These are phyloP conservation scores for Alternaria panax DNA, from an alignment of 2,329 filamentous ascomycete species.

Conservation along the genomic window DNA sequence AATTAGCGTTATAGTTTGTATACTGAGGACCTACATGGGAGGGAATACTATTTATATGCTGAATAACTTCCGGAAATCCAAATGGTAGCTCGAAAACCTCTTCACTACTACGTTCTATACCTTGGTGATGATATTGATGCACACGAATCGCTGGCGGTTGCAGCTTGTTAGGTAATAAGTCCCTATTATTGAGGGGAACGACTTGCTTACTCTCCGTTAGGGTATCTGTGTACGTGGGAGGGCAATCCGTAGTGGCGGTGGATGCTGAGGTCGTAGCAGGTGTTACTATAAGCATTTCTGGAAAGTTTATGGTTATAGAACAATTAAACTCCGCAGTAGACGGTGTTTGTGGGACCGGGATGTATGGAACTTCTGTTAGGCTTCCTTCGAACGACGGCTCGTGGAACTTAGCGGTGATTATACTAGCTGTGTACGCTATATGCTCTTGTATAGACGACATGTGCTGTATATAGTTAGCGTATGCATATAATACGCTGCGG, in stretches of 20 bases:
- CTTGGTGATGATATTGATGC: background rate
- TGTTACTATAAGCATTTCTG: background rate
- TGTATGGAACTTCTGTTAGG: background rate
- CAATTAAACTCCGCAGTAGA: background rate
- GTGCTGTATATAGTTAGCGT: background rate
- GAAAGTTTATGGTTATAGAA: background rate
- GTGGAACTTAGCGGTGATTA: background rate
- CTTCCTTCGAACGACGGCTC: background rate
- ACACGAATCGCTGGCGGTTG: background rate
- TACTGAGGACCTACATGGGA: background rate
- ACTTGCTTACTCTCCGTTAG: background rate
- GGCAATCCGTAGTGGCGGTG: background rate
- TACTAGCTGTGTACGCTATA: background rate
- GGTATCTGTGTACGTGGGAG: background rate
- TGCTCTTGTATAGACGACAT: background rate
- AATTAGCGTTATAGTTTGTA: background rate
- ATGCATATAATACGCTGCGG: background rate
- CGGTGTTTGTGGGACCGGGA: background rate
- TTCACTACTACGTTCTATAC: background rate
- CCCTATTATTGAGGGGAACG: background rate
- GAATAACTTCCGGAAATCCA: background rate
- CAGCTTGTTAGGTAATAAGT: background rate
- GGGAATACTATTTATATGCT: background rate
- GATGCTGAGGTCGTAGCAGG: background rate
- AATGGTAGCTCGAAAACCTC: background rate